Evolutionary conservation across 1,284 basidiomycete species (phyloP), one percentile per base, ranked within the genome.

Genomic region (Clitocybe nebularis): DNA sequence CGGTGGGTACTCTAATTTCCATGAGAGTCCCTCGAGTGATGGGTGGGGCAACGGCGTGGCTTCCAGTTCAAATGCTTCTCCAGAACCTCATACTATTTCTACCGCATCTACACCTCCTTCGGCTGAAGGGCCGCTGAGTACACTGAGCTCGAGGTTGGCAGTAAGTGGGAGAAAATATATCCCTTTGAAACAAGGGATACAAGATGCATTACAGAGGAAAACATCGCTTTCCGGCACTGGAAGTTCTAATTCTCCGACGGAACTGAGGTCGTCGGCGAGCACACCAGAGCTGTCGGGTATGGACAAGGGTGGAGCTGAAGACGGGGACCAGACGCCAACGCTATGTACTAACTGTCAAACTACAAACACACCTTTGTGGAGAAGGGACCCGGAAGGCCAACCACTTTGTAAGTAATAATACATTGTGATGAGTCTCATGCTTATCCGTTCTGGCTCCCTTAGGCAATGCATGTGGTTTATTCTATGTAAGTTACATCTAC

Each of bases 301-400:
- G 22, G 63, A 57, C 36, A 75, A 72, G 48, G 70, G 66, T 26
- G 66, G 61, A 29, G 75, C 74, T 21, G 89, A 89, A 45, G 84
- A 86, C 37, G 75, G 72, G 34, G 85, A 87, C 37, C 69, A 72
- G 43, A 60, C 75, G 4, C 85, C 87, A 3, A 97, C 92, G 1
- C 73, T 89, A 20, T 97, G 93, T 62, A 93, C 89, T 8, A 97
- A 97, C 61, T 97, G 93, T 64, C 83, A 90, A 57, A 97, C 94
- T 40, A 95, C 90, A 21, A 97, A 93, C 62, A 97, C 93, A 29
- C 93, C 93, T 1, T 69, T 97, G 42, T 97, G 93, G 93, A 78
- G 93, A 60, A 75, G 94, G 52, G 93, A 97, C 69, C 90, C 93
- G 1, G 93, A 97, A 51, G 93, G 93, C 17, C 91, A 95, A 61